These are phyloP conservation scores for Prunus persica DNA, from an alignment of 306 rosid species.

Conservation along the genomic window Prunus_persica_NCBIv2 NC_034014.1:25918501-25919000, in stretches of 20 bases:
- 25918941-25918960: conserved; percentile 79
- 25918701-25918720: conserved; percentile 54
- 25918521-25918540: conserved; percentile 9
- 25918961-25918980: conserved; percentile 63
- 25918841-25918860: conserved; percentile 81
- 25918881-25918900: conserved; percentile 75
- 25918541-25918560: neutral
- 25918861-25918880: conserved; percentile 80
- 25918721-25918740: conserved; percentile 33
- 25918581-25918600: conserved; percentile 47
- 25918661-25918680: conserved; percentile 61
- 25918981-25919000: conserved; percentile 46
- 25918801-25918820: conserved; percentile 35
- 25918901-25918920: conserved; percentile 59
- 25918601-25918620: conserved; percentile 56
- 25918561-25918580: conserved; percentile 34
- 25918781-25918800: conserved; percentile 49
- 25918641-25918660: conserved; percentile 76
- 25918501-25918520: neutral
- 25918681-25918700: conserved; percentile 43
- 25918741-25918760: conserved; percentile 43
- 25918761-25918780: conserved; percentile 71
- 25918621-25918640: conserved; percentile 52
- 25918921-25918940: conserved; percentile 75
- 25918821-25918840: conserved; percentile 45